These are phyloP conservation scores for Monosporascus cannonballus DNA, from an alignment of 2,329 filamentous ascomycete genomes.

Conservation along the genomic window DNA sequence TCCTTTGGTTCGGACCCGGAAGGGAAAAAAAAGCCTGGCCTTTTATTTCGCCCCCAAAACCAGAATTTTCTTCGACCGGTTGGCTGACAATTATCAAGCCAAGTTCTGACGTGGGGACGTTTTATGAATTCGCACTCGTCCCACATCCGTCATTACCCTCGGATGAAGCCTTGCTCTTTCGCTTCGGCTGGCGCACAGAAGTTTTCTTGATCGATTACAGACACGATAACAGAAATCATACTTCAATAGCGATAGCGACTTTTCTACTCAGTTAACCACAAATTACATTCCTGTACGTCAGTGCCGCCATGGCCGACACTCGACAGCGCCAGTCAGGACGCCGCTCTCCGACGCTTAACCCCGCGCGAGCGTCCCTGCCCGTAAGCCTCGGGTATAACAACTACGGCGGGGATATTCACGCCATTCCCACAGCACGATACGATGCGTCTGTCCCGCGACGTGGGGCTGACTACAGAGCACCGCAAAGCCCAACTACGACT, in stretches of 20 bases:
- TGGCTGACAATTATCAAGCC: not conserved
- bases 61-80: not conserved
- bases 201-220: not conserved
- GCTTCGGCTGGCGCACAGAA: not conserved
- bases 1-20: not conserved
- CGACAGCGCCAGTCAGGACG: slow-evolving; percentile 39
- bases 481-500: slow-evolving; percentile 32
- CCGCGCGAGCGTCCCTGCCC: slow-evolving; percentile 49
- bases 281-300: slow-evolving; percentile 1
- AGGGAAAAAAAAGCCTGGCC: not conserved
- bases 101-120: not conserved
- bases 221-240: not conserved
- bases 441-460: slow-evolving; percentile 27
- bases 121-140: not conserved
- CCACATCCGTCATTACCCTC: not conserved
- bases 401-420: slow-evolving; percentile 49
- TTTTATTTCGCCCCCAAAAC: not conserved
- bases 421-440: slow-evolving; percentile 38
- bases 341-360: slow-evolving; percentile 40
- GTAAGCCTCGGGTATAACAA: slow-evolving; percentile 43
- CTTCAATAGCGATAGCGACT: not conserved
- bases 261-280: slow-evolving; percentile 3
- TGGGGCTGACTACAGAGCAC: slow-evolving; percentile 26
- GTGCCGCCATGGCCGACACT: slow-evolving; percentile 38
- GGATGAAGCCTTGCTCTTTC: not conserved